Base-by-base conservation (phyloP, 371 early-diverging fungal species). In the Rhizopus delemar region DNA sequence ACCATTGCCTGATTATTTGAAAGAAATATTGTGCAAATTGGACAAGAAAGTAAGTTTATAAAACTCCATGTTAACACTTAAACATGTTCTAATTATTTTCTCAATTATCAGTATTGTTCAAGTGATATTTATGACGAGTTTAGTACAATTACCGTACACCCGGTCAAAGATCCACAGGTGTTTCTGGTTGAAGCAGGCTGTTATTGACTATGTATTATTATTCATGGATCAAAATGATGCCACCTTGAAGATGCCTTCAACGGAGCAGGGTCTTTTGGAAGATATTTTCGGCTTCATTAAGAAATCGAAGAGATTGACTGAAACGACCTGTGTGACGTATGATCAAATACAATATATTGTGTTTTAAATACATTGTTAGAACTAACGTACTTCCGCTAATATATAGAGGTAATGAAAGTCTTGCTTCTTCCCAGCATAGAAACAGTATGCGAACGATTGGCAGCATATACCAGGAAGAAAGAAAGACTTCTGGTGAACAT, bases 321-420 rank as follows among this genome's bases (percentile, higher is more conserved):
- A 41, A 57, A 50, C 41, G 32, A 39, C 49, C 2, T 41, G 39
- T 49, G 41, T 50, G 50, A 57, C 57, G 57, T 57, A 57, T 54
- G 39, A 38, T 50, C 51, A 56, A 56, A 56, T 51, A 56, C 51
- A 56, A 56, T 51, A 51, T 55, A 55, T 41, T 61, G 49, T 54
- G 54, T 60, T 54, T 36, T 60, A 55, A 60, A 60, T 60, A 56
- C 31, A 57, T 49, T 38, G 28, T 57, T 50, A 57, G 50, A 50
- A 50, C 56, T 57, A 57, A 57, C 38, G 31, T 38, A 57, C 50
- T 57, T 57, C 38, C 50, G 50, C 50, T 57, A 36, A 57, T 49
- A 49, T 56, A 56, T 48, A 56, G 57, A 56, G 57, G 48, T 36
- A 56, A 36, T 48, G 46, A 56, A 56, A 56, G 57, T 38, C 48